phyloP scores from a whole-genome alignment of 208 protist genomes.

The Lotmaria passim region DNA sequence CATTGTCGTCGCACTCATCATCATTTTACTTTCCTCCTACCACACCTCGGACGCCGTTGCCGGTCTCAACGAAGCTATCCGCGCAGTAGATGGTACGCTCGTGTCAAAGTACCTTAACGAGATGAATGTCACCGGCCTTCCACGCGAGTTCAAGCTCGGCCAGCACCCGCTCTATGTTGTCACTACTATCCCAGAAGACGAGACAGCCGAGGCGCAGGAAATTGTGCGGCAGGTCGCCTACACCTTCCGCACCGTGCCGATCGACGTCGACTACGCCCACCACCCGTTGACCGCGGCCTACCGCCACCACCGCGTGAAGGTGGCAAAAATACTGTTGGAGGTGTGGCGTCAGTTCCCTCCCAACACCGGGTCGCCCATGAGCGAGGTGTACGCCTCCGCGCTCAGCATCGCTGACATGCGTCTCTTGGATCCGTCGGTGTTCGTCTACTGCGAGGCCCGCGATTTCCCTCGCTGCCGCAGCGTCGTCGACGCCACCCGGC shows the following conservation, averaged over 20 bases:
- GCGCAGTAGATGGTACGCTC: constrained; percentile 12
- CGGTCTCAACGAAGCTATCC: constrained; percentile 28
- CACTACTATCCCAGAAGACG: constrained; percentile 28
- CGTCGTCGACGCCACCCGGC: constrained; percentile 19
- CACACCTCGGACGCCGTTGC: constrained; percentile 12
- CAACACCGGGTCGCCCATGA: constrained; percentile 23
- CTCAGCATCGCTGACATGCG: constrained; percentile 42
- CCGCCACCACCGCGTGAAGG: constrained; percentile 34
- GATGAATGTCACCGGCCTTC: constrained; percentile 3
- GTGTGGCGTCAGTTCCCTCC: constrained; percentile 11
- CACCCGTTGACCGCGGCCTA: constrained; percentile 74
- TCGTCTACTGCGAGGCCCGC: constrained; percentile 36
- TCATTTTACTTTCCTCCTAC: constrained; percentile 15
- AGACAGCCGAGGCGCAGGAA: constrained; percentile 28
- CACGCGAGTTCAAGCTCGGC: constrained; percentile 1
- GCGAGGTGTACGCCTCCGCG: constrained; percentile 56
- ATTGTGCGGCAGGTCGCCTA: constrained; percentile 28
- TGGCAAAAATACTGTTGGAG: constrained; percentile 42
- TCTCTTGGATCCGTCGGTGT: constrained; percentile 38
- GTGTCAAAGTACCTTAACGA: constrained; percentile 8
- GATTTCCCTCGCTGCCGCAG: constrained; percentile 44
- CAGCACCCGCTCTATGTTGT: constrained; percentile 32
- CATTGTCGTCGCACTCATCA: constrained; percentile 22
- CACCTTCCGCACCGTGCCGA: constrained; percentile 13
- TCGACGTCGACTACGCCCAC: constrained; percentile 45